Evolutionary conservation across 495 filamentous ascomycete genomes (phyloP).

Genomic region (Xylaria longipes): DNA sequence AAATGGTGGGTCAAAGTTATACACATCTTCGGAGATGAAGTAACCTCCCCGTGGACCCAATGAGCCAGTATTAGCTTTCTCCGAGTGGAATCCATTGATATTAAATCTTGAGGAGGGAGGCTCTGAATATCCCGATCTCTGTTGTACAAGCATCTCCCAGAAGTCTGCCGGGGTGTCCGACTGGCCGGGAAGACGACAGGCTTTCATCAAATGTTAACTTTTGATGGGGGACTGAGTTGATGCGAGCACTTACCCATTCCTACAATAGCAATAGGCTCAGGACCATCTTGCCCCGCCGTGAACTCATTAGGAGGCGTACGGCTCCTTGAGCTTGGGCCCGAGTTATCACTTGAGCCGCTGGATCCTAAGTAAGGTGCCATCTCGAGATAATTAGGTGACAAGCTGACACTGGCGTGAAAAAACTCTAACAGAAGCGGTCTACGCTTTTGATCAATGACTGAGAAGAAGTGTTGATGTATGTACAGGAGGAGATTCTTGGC

Average conservation of each 20-base stretch:
- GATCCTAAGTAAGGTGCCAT: constrained; percentile 1
- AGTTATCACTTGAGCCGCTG: neutral
- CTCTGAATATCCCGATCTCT: neutral
- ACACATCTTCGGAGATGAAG: neutral
- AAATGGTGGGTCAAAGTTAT: neutral
- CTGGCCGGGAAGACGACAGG: neutral
- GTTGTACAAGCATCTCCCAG: neutral
- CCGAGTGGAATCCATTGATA: constrained; percentile 1
- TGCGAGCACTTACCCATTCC: neutral
- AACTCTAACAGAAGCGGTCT: neutral
- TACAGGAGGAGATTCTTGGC: neutral
- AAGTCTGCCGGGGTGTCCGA: neutral
- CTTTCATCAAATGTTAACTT: neutral
- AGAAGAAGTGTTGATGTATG: neutral
- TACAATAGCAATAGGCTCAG: constrained; percentile 4
- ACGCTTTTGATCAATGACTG: no score
- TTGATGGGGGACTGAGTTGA: neutral
- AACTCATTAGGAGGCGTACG: neutral
- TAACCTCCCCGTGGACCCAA: constrained; percentile 5
- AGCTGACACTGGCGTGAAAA: neutral
- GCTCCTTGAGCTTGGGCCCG: neutral
- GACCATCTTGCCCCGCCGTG: neutral
- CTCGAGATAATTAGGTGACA: neutral
- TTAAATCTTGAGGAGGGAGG: constrained; percentile 6
- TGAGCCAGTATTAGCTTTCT: constrained; percentile 3